A percentile compares a stretch with the other conserved stretches of the same genome.
These are phyloP conservation scores for Lentinula aciculospora DNA, from an alignment of 768 basidiomycete species.

Conservation along the genomic window DNA sequence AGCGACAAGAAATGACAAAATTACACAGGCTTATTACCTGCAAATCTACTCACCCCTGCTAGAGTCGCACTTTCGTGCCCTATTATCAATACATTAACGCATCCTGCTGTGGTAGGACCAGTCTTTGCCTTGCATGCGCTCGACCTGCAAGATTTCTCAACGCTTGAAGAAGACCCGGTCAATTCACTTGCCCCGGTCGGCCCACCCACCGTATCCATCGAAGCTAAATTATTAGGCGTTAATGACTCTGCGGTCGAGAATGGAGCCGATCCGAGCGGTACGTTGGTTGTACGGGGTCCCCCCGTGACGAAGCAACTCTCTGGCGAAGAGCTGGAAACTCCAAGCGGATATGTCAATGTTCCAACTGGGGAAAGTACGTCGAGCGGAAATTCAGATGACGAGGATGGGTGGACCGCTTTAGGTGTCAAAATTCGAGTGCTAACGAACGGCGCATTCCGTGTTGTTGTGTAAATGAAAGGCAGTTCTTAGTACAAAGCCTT, in stretches of 20 bases:
- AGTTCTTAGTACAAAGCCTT: background rate
- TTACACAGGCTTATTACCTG: slow-evolving; percentile 41
- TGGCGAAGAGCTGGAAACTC: slow-evolving; percentile 22
- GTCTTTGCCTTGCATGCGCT: slow-evolving; percentile 78
- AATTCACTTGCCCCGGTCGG: slow-evolving; percentile 49
- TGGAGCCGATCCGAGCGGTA: slow-evolving; percentile 62
- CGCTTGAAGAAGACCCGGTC: slow-evolving; percentile 20
- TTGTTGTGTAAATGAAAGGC: slow-evolving; percentile 10
- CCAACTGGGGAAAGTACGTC: slow-evolving; percentile 11
- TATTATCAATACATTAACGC: slow-evolving; percentile 56
- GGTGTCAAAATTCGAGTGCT: slow-evolving; percentile 42
- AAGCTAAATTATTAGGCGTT: slow-evolving; percentile 70
- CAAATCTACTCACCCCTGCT: slow-evolving; percentile 49
- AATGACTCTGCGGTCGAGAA: slow-evolving; percentile 59
- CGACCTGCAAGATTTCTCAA: slow-evolving; percentile 74
- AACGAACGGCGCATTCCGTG: slow-evolving; percentile 62
- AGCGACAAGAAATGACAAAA: background rate
- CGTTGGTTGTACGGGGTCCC: slow-evolving; percentile 65
- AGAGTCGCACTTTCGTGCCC: slow-evolving; percentile 77
- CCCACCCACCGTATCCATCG: slow-evolving; percentile 81
- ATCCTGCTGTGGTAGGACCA: slow-evolving; percentile 66
- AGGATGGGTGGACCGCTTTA: slow-evolving; percentile 42
- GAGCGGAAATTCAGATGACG: slow-evolving; percentile 16
- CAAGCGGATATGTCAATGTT: slow-evolving; percentile 25
- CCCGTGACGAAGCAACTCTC: slow-evolving; percentile 53